phyloP scores from a whole-genome alignment of 208 protist genomes.

The Leishmania tarentolae region DNA sequence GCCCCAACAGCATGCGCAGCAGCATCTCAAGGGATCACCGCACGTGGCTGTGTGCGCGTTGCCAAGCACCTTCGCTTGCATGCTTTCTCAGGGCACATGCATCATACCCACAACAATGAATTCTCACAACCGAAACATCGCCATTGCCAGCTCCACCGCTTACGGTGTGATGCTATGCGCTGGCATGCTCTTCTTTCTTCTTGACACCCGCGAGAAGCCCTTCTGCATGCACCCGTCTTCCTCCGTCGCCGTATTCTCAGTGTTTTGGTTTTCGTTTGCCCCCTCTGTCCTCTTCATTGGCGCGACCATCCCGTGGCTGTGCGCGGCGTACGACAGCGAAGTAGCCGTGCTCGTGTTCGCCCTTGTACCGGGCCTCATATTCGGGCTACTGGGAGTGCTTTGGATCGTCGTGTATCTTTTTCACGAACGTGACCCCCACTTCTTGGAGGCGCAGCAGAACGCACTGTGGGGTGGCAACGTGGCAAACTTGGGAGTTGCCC shows the following conservation, averaged over 20 bases:
- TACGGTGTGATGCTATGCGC: constrained; percentile 45
- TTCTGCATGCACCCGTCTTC: constrained; percentile 32
- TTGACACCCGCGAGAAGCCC: constrained; percentile 19
- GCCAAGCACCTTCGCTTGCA: background rate
- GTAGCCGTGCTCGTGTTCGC: constrained; percentile 41
- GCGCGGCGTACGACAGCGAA: constrained; percentile 40
- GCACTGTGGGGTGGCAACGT: background rate
- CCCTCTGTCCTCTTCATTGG: constrained; percentile 56
- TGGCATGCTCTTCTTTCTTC: constrained; percentile 43
- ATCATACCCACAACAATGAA: constrained; percentile 16
- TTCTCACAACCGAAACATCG: constrained; percentile 39
- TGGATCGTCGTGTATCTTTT: constrained; percentile 29
- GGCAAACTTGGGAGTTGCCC: background rate
- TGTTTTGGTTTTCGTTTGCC: constrained; percentile 48
- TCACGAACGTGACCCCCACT: background rate
- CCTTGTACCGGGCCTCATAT: constrained; percentile 46
- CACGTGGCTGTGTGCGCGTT: background rate
- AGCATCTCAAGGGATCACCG: background rate
- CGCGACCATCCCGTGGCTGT: constrained; percentile 51
- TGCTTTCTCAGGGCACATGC: background rate
- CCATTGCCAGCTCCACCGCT: constrained; percentile 49
- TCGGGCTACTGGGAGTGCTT: constrained; percentile 34
- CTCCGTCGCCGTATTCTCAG: constrained; percentile 39
- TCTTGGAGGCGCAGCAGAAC: background rate
- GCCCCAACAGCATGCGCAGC: background rate